Percentiles rank a stretch among this genome's conserved stretches.
These are phyloP conservation scores for Mycosphaerella sp. DNA, from an alignment of 2,329 filamentous ascomycete genomes.

Conservation along the genomic window DNA sequence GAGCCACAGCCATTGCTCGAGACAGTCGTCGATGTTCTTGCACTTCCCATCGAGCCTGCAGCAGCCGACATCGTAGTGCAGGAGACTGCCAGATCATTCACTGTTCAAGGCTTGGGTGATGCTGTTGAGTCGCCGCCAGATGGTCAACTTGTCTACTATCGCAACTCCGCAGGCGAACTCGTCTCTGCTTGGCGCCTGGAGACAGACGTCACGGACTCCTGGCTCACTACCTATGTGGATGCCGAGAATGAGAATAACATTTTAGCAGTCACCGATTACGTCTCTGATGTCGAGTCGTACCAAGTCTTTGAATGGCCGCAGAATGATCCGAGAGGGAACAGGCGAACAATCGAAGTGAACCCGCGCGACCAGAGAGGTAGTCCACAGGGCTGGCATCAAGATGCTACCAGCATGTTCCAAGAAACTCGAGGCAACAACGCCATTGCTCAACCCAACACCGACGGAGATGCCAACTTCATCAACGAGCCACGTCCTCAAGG, in stretches of 20 bases:
- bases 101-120: constrained; percentile 46
- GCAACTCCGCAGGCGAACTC: constrained; percentile 44
- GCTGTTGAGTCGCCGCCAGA: constrained; percentile 47
- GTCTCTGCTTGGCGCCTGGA: constrained; percentile 53
- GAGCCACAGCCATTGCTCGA: constrained; percentile 43
- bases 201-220: constrained; percentile 53
- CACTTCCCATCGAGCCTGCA: constrained; percentile 39
- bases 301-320: constrained; percentile 53
- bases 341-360: constrained; percentile 42
- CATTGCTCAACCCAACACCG: constrained; percentile 50
- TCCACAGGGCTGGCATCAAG: constrained; percentile 50
- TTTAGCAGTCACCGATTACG: constrained; percentile 53
- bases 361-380: constrained; percentile 46
- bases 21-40: constrained; percentile 37
- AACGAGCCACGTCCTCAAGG: constrained; percentile 48
- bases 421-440: constrained; percentile 56
- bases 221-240: constrained; percentile 55
- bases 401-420: constrained; percentile 46
- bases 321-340: constrained; percentile 50
- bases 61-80: constrained; percentile 37
- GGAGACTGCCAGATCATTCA: constrained; percentile 31
- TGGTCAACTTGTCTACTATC: constrained; percentile 52
- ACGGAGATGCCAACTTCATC: constrained; percentile 41
- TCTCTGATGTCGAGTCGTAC: constrained; percentile 48
- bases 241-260: constrained; percentile 44